Base-by-base conservation (phyloP, 306 rosid species). In the Datisca glomerata region DNA sequence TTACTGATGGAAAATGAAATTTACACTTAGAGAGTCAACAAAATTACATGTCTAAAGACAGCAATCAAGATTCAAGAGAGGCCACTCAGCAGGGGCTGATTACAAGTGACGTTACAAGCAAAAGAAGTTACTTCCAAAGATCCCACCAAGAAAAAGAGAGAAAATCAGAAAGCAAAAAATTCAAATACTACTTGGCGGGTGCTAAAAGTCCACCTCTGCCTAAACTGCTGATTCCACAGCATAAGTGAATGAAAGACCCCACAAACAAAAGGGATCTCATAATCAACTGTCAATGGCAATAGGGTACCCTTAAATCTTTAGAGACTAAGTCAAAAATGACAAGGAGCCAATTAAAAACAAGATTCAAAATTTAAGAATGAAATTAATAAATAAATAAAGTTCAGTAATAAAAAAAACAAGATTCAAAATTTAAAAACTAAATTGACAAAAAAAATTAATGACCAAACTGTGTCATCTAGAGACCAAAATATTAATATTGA, bases 261-360 rank as follows among this genome's bases (percentile, higher is more conserved):
- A n/a, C n/a, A 58, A 41, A 3, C 4, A 0, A 21, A 51, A 41
- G 41, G 33, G 18, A 34, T 6, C 15, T 24, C 55, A 29, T 31
- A 18, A 60, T 58, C 38, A 37, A 43, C 60, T 69, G n/a, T n/a
- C 45, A 51, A 45, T 7, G 39, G 25, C 23, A 36, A 38, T 32
- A 55, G 62, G 67, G 53, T 33, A 13, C n/a, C 57, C 64, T 59
- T 45, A 36, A 32, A 55, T 41, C 43, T 55, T 35, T 23, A 43
- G 18, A 18, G 37, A n/a, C n/a, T 47, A 41, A 16, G 28, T 17
- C 46, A 65, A 59, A 20, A 53, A 62, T 34, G 43, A 19, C 27
- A 51, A 70, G 75, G 79, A 43, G 82, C 92, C 69, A 58, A 41
- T 46, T 37, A 80, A 84, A 91, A 91, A n/a, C n/a, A n/a, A n/a